phyloP scores from a whole-genome alignment of 306 rosid species.

The Fragaria nilgerrensis region DNA sequence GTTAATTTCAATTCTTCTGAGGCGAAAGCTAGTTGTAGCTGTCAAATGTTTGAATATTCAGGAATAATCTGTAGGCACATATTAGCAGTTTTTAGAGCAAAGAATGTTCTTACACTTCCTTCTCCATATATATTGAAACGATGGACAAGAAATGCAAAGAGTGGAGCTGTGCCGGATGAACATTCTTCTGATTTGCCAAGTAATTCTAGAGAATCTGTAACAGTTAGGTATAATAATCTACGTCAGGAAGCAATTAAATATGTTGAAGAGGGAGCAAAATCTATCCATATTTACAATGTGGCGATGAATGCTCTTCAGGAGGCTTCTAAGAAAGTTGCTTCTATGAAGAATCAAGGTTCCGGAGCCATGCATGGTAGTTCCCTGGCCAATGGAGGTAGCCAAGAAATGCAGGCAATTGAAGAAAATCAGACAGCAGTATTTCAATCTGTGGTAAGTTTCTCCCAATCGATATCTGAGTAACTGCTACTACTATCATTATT shows the following conservation, averaged over 20 bases:
- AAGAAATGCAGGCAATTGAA: slow-evolving; percentile 49
- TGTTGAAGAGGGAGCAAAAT: slow-evolving; percentile 93
- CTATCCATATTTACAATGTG: slow-evolving; percentile 70
- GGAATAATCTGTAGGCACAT: slow-evolving; percentile 88
- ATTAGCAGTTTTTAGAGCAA: slow-evolving; percentile 77
- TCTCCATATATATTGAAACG: slow-evolving; percentile 75
- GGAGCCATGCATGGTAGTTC: slow-evolving; percentile 41
- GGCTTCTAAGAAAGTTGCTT: slow-evolving; percentile 68
- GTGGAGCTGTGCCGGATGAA: slow-evolving; percentile 54
- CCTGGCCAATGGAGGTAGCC: slow-evolving; percentile 53
- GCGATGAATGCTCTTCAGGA: slow-evolving; percentile 83
- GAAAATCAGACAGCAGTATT: slow-evolving; percentile 40
- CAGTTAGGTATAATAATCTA: slow-evolving; percentile 64
- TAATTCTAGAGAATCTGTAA: slow-evolving; percentile 50
- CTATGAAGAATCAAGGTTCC: slow-evolving; percentile 44
- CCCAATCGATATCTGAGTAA: slow-evolving; percentile 16
- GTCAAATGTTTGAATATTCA: slow-evolving; percentile 83
- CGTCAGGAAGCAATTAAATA: slow-evolving; percentile 85
- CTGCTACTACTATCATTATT: not conserved
- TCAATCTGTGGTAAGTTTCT: slow-evolving; percentile 59
- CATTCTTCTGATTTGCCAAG: slow-evolving; percentile 45
- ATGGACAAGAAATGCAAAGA: slow-evolving; percentile 82
- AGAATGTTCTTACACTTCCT: slow-evolving; percentile 85
- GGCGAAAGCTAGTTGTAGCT: slow-evolving; percentile 83
- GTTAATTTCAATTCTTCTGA: slow-evolving; percentile 64